Evolutionary conservation across 73 alveolate species (phyloP), one percentile per base, ranked within the genome.

Genomic region (Symbiodinium pilosum): DNA sequence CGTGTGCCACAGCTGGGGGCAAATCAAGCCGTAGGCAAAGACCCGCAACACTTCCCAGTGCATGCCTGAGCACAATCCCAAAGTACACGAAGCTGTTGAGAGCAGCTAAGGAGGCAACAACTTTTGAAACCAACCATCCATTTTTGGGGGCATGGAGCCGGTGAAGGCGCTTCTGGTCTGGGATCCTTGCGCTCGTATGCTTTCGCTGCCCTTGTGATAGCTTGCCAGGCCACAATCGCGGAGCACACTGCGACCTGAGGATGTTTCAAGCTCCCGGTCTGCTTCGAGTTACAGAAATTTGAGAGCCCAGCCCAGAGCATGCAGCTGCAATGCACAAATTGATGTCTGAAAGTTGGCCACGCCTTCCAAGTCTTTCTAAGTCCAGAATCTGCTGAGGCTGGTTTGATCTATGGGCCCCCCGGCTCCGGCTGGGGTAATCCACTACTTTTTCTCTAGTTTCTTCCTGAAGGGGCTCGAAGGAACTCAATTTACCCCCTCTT

Each of bases 141-240:
- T 5, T 2, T 1, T 26, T 54, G 34, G 26, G 32, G 20, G 20
- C 30, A 30, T n/a, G 2, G 34, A 24, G 73, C 73, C 73, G 34
- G 6, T 11, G 16, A 47, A 47, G 4, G 73, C 73, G 8, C 73
- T 4, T 32, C 87, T n/a, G 11, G 7, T 30, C 52, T 40, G 20
- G 91, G n/a, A 43, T 9, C 71, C 94, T 26, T 71, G 77, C 97
- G 97, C 38, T 91, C 89, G 81, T 68, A 91, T 40, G 97, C 97
- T n/a, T 39, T 71, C 26, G 39, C 52, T 18, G 97, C 97, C 40
- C 97, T 21, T 43, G 77, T 39, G 89, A 52, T 32, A n/a, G 97
- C 81, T 38, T 91, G 97, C 97, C 97, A 91, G 16, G 97, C 97
- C 77, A 91, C 97, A 56, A 91, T 91, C 81, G 97, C 97, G 28